Evolutionary conservation across 139 green algal species (phyloP), one percentile per base, ranked within the genome.

Genomic region (Ettlia oleoabundans): DNA sequence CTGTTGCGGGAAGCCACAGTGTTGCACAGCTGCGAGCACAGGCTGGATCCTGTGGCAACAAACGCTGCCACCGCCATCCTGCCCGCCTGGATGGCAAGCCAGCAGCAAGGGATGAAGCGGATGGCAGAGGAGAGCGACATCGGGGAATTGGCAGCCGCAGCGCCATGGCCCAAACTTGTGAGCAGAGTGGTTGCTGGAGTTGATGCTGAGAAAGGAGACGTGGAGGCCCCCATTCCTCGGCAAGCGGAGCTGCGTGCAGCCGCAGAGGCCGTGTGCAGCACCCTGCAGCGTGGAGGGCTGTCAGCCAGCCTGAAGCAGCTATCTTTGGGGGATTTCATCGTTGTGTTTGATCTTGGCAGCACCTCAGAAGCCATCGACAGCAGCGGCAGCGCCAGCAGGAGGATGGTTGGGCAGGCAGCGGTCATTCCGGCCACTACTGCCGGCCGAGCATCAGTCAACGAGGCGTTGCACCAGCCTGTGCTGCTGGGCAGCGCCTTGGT

Each of bases 1-100:
- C 67, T 87, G 70, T 82, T 85, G 71, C 62, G 65, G 0, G 76
- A 89, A 72, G 85, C 73, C 53, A 80, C 73, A 0, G 58, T 67
- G 73, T 37, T 80, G 73, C 73, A 80, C 52, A 69, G 53, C 8
- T 52, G 37, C 3, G 73, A 80, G 73, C 53, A 80, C 53, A 37
- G 53, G 73, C 53, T 80, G 37, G 51, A 67, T 4, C 33, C 53
- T 4, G 73, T 80, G 53, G 73, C 73, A 8, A 35, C 73, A 3
- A 38, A 51, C 21, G 75, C 75, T 7, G 75, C 75, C 38, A 30
- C n/a, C n/a, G 58, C 75, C 58, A 58, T 81, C 58, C 75, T 81
- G 38, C 75, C 75, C 1, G 75, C 41, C 38, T 70, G 58, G 75
- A 38, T 81, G 75, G 38, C 58, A 0, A 26, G 5, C 10, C 53